These are phyloP conservation scores for Penicillium herquei DNA, from an alignment of 495 filamentous ascomycete species.

Conservation along the genomic window DNA sequence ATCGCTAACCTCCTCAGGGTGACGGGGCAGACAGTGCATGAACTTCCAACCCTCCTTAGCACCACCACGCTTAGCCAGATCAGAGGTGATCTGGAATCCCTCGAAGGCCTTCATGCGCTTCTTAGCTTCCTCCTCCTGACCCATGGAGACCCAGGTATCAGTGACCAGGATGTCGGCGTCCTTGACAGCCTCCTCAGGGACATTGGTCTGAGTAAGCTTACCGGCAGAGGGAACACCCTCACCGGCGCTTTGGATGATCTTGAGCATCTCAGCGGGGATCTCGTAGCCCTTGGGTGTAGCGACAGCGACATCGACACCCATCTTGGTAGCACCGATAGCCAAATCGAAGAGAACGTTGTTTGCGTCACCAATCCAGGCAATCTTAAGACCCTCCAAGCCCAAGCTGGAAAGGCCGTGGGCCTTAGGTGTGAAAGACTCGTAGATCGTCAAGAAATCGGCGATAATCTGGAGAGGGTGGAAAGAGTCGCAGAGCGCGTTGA, in stretches of 20 bases:
- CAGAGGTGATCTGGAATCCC: conserved; percentile 85
- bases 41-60: conserved; percentile 93
- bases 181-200: conserved; percentile 87
- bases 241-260: conserved; percentile 63
- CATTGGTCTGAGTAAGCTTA: conserved; percentile 66
- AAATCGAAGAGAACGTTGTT: conserved; percentile 97
- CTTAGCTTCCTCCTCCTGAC: conserved; percentile 80
- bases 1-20: conserved; percentile 90
- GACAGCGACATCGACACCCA: conserved; percentile 80
- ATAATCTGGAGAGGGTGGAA: conserved; percentile 92
- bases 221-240: conserved; percentile 57
- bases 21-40: conserved; percentile 97
- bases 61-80: conserved; percentile 77
- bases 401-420: conserved; percentile 47
- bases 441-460: conserved; percentile 88
- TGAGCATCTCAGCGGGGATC: conserved; percentile 68
- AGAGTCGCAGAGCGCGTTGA: conserved; percentile 87
- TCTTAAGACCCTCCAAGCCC: conserved; percentile 76
- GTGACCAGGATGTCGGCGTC: conserved; percentile 88
- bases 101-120: conserved; percentile 76
- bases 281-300: conserved; percentile 82
- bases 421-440: conserved; percentile 64
- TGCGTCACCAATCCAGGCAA: conserved; percentile 95
- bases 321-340: conserved; percentile 78
- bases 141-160: conserved; percentile 98